phyloP scores from a whole-genome alignment of 164 flowering plant genomes.

The Dillenia turbinata region DNA sequence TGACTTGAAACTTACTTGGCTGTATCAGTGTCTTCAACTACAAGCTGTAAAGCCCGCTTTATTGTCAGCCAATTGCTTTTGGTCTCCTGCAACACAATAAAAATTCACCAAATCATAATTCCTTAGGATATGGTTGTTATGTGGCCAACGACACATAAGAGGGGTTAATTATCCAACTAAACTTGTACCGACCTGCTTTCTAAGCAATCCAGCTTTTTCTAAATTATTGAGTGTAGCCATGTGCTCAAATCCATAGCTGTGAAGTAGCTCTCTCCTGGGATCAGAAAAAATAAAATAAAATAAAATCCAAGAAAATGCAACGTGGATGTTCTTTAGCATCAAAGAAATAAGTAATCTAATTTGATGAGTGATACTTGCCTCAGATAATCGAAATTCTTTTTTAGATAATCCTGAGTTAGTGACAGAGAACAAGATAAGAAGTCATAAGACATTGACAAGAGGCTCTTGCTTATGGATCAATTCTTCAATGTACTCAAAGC shows the following conservation, averaged over 20 bases:
- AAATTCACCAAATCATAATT: neutral
- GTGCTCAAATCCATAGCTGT: slow-evolving; percentile 99
- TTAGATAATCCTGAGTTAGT: slow-evolving; percentile 89
- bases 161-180: too few species aligned
- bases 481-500: slow-evolving; percentile 96
- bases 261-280: slow-evolving; percentile 91
- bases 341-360: neutral
- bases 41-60: slow-evolving; percentile 76
- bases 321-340: neutral
- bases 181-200: slow-evolving; percentile 58
- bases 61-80: slow-evolving; percentile 82
- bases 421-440: slow-evolving; percentile 77
- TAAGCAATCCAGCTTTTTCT: slow-evolving; percentile 88
- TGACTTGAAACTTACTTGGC: slow-evolving; percentile 47
- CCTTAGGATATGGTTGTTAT: neutral
- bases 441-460: slow-evolving; percentile 62
- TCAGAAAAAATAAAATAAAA: neutral
- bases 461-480: slow-evolving; percentile 99
- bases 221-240: slow-evolving; percentile 76
- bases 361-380: slow-evolving; percentile 41
- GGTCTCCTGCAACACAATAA: slow-evolving; percentile 52
- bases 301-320: neutral
- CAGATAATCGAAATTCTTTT: slow-evolving; percentile 80
- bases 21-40: slow-evolving; percentile 86
- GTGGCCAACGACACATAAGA: too few species aligned